These are phyloP conservation scores for Xanthoparmelia taractica DNA, from an alignment of 495 filamentous ascomycete species.

Conservation along the genomic window DNA sequence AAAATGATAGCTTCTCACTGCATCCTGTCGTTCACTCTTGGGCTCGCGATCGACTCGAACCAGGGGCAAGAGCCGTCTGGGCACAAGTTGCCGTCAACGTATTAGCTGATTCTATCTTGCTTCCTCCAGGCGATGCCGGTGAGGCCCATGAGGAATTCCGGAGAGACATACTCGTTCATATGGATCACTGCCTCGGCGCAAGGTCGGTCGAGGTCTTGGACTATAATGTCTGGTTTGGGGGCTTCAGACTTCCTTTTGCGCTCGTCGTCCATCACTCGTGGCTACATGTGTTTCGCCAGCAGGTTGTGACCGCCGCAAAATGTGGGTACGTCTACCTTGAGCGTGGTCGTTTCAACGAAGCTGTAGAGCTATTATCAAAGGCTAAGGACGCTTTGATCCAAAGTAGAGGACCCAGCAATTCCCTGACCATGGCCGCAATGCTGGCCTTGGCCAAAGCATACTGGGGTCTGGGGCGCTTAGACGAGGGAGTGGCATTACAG, in stretches of 20 bases:
- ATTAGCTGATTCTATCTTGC: constrained; percentile 27
- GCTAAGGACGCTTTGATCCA: constrained; percentile 24
- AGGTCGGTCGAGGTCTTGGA: constrained; percentile 19
- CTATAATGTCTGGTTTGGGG: constrained; percentile 17
- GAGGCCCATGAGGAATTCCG: constrained; percentile 22
- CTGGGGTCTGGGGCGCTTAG: constrained; percentile 21
- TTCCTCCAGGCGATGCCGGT: constrained; percentile 27
- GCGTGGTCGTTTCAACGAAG: constrained; percentile 29
- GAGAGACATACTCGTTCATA: constrained; percentile 28
- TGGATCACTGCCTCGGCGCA: constrained; percentile 20
- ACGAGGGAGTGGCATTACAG: constrained; percentile 23
- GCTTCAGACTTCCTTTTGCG: constrained; percentile 13
- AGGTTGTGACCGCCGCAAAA: constrained; percentile 23
- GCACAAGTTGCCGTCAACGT: constrained; percentile 29
- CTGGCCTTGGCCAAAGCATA: constrained; percentile 23
- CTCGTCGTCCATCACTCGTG: constrained; percentile 16
- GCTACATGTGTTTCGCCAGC: constrained; percentile 13
- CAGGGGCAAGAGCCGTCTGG: constrained; percentile 33
- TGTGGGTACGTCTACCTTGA: constrained; percentile 34
- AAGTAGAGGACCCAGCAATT: constrained; percentile 19
- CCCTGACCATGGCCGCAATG: constrained; percentile 17
- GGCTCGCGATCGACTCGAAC: constrained; percentile 29
- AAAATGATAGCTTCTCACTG: constrained; percentile 29
- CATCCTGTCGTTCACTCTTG: constrained; percentile 34
- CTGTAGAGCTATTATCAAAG: constrained; percentile 21